Conservation (phyloP, 768 basidiomycete genomes). For the Amanita pseudoporphyria region DNA sequence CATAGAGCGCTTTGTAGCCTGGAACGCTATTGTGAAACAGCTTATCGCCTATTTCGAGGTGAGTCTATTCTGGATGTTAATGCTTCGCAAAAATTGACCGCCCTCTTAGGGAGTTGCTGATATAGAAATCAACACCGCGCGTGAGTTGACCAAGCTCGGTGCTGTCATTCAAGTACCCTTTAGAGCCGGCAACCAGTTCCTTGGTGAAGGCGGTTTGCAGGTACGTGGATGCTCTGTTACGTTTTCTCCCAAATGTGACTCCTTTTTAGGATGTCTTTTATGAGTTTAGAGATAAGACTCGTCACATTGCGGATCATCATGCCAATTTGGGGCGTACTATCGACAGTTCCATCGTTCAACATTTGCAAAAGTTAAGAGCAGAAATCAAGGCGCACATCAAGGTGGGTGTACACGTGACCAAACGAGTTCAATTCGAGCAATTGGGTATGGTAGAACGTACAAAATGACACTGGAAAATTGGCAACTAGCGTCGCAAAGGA, state of each 20-base stretch:
- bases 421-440: background rate
- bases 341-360: conserved; percentile 95
- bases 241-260: background rate
- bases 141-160: conserved; percentile 87
- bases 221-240: conserved; percentile 22
- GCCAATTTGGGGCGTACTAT: conserved; percentile 94
- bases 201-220: conserved; percentile 96
- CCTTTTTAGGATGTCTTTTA: conserved; percentile 86
- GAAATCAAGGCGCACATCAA: conserved; percentile 99
- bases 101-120: conserved; percentile 60
- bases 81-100: no score
- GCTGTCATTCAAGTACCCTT: conserved; percentile 98
- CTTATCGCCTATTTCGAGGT: conserved; percentile 87
- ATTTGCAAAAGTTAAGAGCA: conserved; percentile 85
- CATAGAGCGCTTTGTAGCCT: conserved; percentile 88
- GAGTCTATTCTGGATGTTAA: no score
- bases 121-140: conserved; percentile 91
- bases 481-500: conserved; percentile 89
- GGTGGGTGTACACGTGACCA: conserved; percentile 28
- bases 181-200: conserved; percentile 89
- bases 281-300: conserved; percentile 86
- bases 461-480: conserved; percentile 92
- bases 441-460: conserved; percentile 57
- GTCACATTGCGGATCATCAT: conserved; percentile 90
- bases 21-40: conserved; percentile 97